Conservation (phyloP, 257 asterid species). For the Fraxinus quadrangulata region DNA sequence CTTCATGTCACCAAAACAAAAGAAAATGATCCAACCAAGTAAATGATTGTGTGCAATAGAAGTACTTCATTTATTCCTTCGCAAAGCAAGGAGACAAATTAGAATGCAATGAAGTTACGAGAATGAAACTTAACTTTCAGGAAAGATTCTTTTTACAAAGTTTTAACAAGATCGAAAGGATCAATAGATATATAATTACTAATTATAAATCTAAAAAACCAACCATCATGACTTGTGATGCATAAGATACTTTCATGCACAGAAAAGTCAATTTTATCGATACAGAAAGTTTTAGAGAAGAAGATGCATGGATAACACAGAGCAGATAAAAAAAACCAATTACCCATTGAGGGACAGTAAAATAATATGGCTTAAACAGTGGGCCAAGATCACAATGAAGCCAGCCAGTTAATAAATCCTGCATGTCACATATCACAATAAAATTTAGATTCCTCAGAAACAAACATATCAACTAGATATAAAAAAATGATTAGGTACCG, state of each 20-base stretch:
- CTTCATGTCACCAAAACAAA: not conserved
- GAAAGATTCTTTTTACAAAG: not conserved
- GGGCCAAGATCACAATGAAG: conserved; percentile 93
- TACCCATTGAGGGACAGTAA: conserved; percentile 73
- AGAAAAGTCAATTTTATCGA: not conserved
- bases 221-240: not conserved
- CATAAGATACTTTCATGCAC: conserved; percentile 18
- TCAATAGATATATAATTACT: conserved; percentile 14
- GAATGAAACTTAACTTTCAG: not conserved
- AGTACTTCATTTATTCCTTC: not conserved
- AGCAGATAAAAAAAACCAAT: conserved; percentile 27
- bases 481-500: not conserved
- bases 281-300: conserved; percentile 10
- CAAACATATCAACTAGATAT: conserved; percentile 12
- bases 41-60: not conserved
- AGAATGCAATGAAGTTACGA: not conserved
- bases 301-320: not conserved
- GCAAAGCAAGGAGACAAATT: not conserved
- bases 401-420: conserved; percentile 97
- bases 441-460: conserved; percentile 21
- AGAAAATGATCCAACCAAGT: not conserved
- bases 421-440: conserved; percentile 23
- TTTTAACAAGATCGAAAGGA: conserved; percentile 8
- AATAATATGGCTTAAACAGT: conserved; percentile 79
- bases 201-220: not conserved